Evolutionary conservation across 192 early-diverging fungal species (phyloP).

Genomic region (Chytriomyces hyalinus): DNA sequence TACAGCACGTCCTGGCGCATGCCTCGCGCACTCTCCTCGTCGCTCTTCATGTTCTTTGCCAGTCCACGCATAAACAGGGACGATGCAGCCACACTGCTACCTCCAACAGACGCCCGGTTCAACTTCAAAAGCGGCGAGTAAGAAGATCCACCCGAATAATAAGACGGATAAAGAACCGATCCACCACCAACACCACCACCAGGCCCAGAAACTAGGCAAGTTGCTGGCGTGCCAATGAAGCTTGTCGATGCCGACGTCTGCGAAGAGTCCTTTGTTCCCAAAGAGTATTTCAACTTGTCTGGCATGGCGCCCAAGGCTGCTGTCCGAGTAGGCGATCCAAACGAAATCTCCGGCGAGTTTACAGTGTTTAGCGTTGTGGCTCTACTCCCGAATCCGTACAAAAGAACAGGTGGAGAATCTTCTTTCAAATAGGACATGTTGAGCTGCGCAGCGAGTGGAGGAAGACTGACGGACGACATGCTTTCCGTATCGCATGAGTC

Average conservation of each 20-base stretch:
- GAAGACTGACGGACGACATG: not conserved
- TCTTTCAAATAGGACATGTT: not conserved
- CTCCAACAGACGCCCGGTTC: not conserved
- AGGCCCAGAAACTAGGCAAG: not conserved
- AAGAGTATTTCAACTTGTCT: not conserved
- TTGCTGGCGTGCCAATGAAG: not conserved
- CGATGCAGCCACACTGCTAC: slow-evolving; percentile 1
- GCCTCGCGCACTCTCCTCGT: not conserved
- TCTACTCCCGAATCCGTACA: not conserved
- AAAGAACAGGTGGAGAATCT: not conserved
- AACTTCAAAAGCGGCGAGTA: not conserved
- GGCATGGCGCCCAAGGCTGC: not conserved
- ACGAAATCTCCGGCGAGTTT: not conserved
- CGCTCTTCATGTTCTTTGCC: not conserved
- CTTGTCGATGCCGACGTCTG: not conserved
- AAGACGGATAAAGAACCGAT: not conserved
- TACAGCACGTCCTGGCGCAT: not conserved
- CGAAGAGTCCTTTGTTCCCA: not conserved
- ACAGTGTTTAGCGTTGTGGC: not conserved
- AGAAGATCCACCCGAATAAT: not conserved
- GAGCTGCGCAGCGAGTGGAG: not conserved
- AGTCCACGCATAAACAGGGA: slow-evolving; percentile 1
- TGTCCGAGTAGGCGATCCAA: not conserved
- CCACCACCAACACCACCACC: not conserved
- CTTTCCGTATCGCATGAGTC: not conserved